Evolutionary conservation across 2,329 filamentous ascomycete genomes (phyloP).

Genomic region (Colletotrichum shisoi): DNA sequence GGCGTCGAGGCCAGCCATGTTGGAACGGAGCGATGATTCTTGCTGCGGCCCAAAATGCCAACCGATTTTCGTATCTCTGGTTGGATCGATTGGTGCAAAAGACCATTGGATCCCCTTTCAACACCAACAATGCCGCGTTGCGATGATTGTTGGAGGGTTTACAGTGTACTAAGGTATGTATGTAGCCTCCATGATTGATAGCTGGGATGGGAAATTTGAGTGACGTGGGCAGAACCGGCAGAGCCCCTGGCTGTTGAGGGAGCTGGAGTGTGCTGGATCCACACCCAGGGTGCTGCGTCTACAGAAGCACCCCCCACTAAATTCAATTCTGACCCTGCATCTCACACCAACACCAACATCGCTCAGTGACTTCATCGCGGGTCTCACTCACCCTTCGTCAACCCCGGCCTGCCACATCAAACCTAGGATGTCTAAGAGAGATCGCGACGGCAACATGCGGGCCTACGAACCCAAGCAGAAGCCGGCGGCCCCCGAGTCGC

Average conservation of each 20-base stretch:
- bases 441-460: conserved; percentile 59
- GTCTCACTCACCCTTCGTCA: neutral
- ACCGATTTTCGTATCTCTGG: neutral
- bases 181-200: neutral
- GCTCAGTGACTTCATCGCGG: conserved; percentile 20
- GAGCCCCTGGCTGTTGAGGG: conserved; percentile 15
- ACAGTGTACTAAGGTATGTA: neutral
- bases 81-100: neutral
- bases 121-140: neutral
- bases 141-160: neutral
- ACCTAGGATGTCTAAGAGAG: conserved; percentile 54
- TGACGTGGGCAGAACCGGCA: conserved; percentile 37
- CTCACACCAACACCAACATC: conserved; percentile 18
- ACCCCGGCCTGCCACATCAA: neutral
- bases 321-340: conserved; percentile 32
- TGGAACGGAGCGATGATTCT: conserved; percentile 6
- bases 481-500: conserved; percentile 49
- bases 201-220: conserved; percentile 36
- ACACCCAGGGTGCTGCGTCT: conserved; percentile 12
- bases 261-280: conserved; percentile 4
- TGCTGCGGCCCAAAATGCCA: neutral
- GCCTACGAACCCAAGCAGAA: conserved; percentile 49
- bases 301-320: conserved; percentile 26
- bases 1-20: conserved; percentile 47
- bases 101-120: neutral